Evolutionary conservation across 257 asterid species (phyloP), one percentile per base, ranked within the genome.

Genomic region (Knoxia roxburghii): DNA sequence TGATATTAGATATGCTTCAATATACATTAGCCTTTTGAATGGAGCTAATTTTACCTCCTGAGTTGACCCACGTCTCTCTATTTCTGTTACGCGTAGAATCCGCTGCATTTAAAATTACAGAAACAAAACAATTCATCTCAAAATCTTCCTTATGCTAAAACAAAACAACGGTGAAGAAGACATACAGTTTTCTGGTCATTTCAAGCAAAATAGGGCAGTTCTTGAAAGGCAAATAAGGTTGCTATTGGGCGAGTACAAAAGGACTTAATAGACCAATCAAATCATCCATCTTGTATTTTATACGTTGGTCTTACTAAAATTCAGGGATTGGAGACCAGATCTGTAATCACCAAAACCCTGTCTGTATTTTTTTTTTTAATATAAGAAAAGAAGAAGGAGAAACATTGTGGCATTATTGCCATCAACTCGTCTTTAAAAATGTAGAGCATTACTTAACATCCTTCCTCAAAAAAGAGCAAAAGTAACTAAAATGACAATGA

Each of bases 31-130:
- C 46, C 51, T 39, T 52, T 50, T 24, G 4, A 41, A 57, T 32
- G 73, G 37, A 62, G 58, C 48, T 18, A 40, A 67, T 54, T 45
- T 68, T 75, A 86, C 96, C 93, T 78, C 81, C 74, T 40, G 77
- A 58, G 63, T 71, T 85, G 29, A 60, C 54, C 78, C 75, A 67
- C 62, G 45, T 61, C 37, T 67, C 82, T 61, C 72, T 81, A 65
- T 75, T 77, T 72, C 78, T 73, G 63, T 67, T 80, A 71, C 39
- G 43, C 67, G 71, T 70, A 70, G 81, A 81, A 61, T 81, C 81
- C 61, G 78, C 87, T 87, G 82, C 69, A 67, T 61, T 50, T 62
- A 64, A 56, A 73, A 52, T 32, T 62, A 68, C 23, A 75, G 9
- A 56, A 56, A 61, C 64, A 68, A 48, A 61, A 63, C 12, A 63